Evolutionary conservation across 139 green algal genomes (phyloP), one percentile per base, ranked within the genome.

Genomic region (Chlamydomonas sp.): DNA sequence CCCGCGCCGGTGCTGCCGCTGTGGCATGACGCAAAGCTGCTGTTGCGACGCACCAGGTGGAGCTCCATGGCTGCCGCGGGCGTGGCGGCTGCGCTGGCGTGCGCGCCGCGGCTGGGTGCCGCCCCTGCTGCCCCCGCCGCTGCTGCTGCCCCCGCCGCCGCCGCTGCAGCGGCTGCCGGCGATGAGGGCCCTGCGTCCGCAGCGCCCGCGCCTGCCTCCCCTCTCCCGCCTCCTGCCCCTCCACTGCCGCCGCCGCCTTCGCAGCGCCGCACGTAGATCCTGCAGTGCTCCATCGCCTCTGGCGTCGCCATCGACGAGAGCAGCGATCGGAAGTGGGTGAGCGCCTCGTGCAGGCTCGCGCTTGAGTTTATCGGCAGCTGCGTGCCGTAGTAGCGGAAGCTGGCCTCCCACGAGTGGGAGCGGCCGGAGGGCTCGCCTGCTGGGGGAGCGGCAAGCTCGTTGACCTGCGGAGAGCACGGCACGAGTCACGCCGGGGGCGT

Each of bases 251-350:
- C 8, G 54, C 8, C 6, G 54, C 24, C 54, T 10, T 64, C 54
- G 54, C 24, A 10, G 54, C n/a, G n/a, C n/a, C n/a, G 34, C 8
- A 64, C 54, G 54, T 64, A 64, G 22, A 64, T 64, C 24, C 54
- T 22, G 54, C 54, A 64, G 22, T 64, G 54, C 16, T 64, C 24
- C 54, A 64, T 10, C 8, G 26, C 24, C 22, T 10, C 54, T 10
- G 30, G 24, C 16, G 34, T 33, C 8, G 54, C 8, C 54, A 64
- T 64, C 22, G 8, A 57, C 20, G 54, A 64, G 24, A 64, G 22
- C 16, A 20, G 8, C 10, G 54, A 64, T 33, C 16, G 54, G 54
- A 64, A 64, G 54, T 64, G 54, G 8, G 54, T 36, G 6, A 64
- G 8, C 6, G 54, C 54, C 54, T 64, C 54, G 24, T 64, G 54